Evolutionary conservation across 345 rosid genomes (phyloP).

Genomic region (Psidium guajava): DNA sequence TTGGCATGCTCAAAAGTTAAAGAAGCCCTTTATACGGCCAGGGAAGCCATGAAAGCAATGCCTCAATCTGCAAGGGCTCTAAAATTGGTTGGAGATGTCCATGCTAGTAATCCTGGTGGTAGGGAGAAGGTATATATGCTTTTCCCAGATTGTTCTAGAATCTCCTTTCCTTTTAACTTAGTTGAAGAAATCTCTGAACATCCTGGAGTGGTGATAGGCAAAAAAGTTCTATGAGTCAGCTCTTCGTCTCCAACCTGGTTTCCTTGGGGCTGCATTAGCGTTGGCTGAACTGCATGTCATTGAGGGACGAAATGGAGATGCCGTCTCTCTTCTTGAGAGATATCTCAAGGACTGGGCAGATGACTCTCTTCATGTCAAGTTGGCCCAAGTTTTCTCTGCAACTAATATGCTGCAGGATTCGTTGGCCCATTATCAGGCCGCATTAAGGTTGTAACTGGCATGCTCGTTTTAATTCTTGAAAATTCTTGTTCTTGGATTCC

Average conservation of each 20-base stretch:
- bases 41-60: conserved; percentile 99
- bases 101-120: conserved; percentile 77
- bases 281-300: conserved; percentile 84
- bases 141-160: neutral
- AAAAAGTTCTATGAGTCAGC: conserved; percentile 95
- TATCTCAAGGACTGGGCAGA: conserved; percentile 98
- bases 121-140: conserved; percentile 78
- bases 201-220: conserved; percentile 41
- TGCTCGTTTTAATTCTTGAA: neutral
- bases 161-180: neutral
- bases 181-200: conserved; percentile 4
- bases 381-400: conserved; percentile 93
- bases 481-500: neutral
- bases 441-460: conserved; percentile 45
- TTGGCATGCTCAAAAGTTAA: conserved; percentile 78
- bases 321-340: conserved; percentile 84
- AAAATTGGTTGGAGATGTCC: conserved; percentile 96
- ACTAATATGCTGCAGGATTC: conserved; percentile 82
- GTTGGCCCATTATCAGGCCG: conserved; percentile 84
- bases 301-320: conserved; percentile 93
- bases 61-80: conserved; percentile 97
- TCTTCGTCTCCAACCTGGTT: conserved; percentile 87
- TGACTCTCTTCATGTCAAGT: conserved; percentile 91
- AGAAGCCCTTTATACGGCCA: conserved; percentile 86
- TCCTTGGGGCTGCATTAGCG: conserved; percentile 94